phyloP scores from a whole-genome alignment of 352 stramenopile genomes.

The Phytophthora pistaciae region DNA sequence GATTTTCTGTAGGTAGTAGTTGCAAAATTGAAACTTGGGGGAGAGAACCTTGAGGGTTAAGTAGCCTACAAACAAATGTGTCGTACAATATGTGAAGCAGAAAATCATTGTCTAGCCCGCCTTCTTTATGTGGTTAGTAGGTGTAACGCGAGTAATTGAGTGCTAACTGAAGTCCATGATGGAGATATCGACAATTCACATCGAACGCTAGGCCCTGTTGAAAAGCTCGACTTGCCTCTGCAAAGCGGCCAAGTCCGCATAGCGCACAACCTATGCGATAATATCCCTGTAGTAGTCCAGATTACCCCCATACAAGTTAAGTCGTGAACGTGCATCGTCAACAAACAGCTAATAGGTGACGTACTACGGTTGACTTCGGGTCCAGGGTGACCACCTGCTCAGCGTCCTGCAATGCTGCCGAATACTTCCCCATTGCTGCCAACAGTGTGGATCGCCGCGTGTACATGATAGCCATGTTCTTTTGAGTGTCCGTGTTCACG shows the following conservation, averaged over 20 bases:
- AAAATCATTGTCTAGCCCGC: not conserved
- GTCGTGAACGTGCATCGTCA: not conserved
- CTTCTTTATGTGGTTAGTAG: constrained; percentile 14
- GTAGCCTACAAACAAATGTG: not conserved
- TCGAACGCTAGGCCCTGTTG: constrained; percentile 74
- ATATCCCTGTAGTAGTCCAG: constrained; percentile 52
- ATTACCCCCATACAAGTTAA: not conserved
- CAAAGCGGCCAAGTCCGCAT: constrained; percentile 55
- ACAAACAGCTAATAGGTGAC: constrained; percentile 14
- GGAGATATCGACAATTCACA: constrained; percentile 64
- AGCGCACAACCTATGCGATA: constrained; percentile 76
- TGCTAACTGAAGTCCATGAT: constrained; percentile 61
- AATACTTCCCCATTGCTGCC: constrained; percentile 57
- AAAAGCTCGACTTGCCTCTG: constrained; percentile 66
- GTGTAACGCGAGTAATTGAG: constrained; percentile 39
- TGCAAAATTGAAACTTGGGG: not conserved
- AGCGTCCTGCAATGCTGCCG: constrained; percentile 58
- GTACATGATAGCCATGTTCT: constrained; percentile 68
- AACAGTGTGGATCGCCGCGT: constrained; percentile 69
- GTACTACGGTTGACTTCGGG: constrained; percentile 60
- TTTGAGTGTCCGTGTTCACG: constrained; percentile 52
- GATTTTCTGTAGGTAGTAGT: not conserved
- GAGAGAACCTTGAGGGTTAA: not conserved
- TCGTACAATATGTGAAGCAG: not conserved
- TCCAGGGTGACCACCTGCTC: constrained; percentile 61